These are phyloP conservation scores for Boletus sp. DNA, from an alignment of 768 basidiomycete genomes.

Conservation along the genomic window DNA sequence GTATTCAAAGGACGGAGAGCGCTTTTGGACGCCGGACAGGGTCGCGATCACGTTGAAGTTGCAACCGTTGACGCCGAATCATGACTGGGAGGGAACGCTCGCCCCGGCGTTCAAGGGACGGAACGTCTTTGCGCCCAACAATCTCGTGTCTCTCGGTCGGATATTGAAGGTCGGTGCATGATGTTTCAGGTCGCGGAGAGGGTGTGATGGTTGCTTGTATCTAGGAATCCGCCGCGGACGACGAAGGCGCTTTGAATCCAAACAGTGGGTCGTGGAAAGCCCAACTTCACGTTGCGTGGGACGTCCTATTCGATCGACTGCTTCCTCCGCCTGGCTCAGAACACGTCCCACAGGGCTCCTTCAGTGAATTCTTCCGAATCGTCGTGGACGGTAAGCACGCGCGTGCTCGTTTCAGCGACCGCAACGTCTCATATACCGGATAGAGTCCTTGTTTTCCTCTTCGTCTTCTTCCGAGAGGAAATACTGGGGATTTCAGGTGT, in stretches of 20 bases:
- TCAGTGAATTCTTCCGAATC: slow-evolving; percentile 88
- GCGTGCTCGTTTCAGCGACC: neutral
- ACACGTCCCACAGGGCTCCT: slow-evolving; percentile 49
- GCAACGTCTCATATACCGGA: neutral
- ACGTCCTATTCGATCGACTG: slow-evolving; percentile 72
- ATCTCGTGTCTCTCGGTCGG: slow-evolving; percentile 68
- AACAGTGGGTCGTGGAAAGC: slow-evolving; percentile 76
- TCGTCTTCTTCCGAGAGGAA: slow-evolving; percentile 86
- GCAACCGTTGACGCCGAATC: slow-evolving; percentile 56
- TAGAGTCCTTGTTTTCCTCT: slow-evolving; percentile 85
- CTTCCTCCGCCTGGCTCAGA: slow-evolving; percentile 48
- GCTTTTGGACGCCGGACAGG: slow-evolving; percentile 83
- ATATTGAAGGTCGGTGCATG: slow-evolving; percentile 69
- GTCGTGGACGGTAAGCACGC: slow-evolving; percentile 82
- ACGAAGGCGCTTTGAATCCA: slow-evolving; percentile 51
- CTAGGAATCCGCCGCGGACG: slow-evolving; percentile 59
- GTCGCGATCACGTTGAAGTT: slow-evolving; percentile 75
- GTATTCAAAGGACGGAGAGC: slow-evolving; percentile 35
- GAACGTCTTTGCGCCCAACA: slow-evolving; percentile 66
- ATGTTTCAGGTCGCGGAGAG: neutral
- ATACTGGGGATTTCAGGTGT: slow-evolving; percentile 94
- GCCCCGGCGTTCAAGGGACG: slow-evolving; percentile 75
- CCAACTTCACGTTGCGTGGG: slow-evolving; percentile 92
- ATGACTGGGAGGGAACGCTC: slow-evolving; percentile 65
- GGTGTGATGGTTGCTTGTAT: neutral